Evolutionary conservation across 164 flowering plant species (phyloP), one percentile per base, ranked within the genome.

Genomic region (Magnolia kwangsiensis): DNA sequence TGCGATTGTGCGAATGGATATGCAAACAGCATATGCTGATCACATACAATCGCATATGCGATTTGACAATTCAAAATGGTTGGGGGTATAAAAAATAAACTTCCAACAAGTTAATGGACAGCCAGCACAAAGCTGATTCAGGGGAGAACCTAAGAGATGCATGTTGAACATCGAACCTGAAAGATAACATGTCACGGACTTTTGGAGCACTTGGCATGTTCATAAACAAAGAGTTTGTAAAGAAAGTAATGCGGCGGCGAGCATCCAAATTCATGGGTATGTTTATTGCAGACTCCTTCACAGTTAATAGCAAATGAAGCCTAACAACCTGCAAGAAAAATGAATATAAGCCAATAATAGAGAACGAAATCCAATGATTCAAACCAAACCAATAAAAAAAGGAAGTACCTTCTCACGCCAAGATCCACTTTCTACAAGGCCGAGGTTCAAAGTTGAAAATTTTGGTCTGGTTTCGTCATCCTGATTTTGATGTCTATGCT

Each of bases 231-330:
- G 99, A 96, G 81, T 96, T 96, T 1, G 98, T 87, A 83, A 96
- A 96, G 85, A 94, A 96, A 11, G 98, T 96, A 72, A 94, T 96
- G 65, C 98, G 96, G 0, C 98, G 93, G 23, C 98, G 96, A 81
- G 99, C 98, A 14, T 96, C 99, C 84, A 93, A 81, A 83, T 96
- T 94, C 83, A 80, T 89, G n/a, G 99, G 99, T 75, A 96, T 93
- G 81, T 94, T 93, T 77, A 90, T 91, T 58, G 98, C 99, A 80
- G 99, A 96, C 82, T 94, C 98, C 86, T 96, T 96, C 69, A 89
- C 97, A 29, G 94, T 96, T 83, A 94, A 76, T 80, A 96, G 98
- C 85, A 96, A 86, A 84, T 79, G 84, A 79, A 96, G 93, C 86
- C 99, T 87, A 55, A 85, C 86, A 76, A 94, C 91, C 98, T 96